phyloP scores from a whole-genome alignment of 2,329 filamentous ascomycete genomes.

The Trichoderma polysporum region DNA sequence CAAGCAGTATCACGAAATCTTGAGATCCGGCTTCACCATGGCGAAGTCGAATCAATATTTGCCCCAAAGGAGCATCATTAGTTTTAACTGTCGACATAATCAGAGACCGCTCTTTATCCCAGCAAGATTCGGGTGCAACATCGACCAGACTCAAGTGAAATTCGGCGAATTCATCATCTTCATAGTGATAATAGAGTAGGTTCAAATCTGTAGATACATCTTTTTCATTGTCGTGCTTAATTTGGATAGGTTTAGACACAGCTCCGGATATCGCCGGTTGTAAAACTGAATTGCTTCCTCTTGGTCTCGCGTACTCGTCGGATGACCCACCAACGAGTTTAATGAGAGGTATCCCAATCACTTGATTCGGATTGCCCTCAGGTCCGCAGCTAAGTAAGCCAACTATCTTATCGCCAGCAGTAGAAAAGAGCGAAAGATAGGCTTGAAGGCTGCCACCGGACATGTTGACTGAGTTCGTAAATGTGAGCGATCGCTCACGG shows the following conservation, averaged over 20 bases:
- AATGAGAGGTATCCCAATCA: constrained; percentile 17
- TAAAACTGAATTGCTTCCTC: not conserved
- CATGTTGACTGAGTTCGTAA: constrained; percentile 5
- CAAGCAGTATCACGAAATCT: constrained; percentile 18
- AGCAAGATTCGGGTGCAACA: constrained; percentile 8
- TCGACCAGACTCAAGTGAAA: not conserved
- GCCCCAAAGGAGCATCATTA: not conserved
- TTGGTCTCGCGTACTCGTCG: constrained; percentile 13
- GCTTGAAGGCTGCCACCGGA: constrained; percentile 19
- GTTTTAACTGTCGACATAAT: not conserved
- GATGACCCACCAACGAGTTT: not conserved
- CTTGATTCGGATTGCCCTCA: not conserved
- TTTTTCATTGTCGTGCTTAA: not conserved
- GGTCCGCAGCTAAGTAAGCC: constrained; percentile 20
- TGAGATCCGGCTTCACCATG: not conserved
- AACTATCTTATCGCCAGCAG: not conserved
- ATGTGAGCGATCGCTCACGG: constrained; percentile 6
- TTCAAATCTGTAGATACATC: not conserved
- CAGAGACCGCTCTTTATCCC: constrained; percentile 12
- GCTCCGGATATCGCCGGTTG: not conserved
- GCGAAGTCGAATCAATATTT: constrained; percentile 4
- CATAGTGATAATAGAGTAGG: not conserved
- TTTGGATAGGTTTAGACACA: not conserved
- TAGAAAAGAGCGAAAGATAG: not conserved
- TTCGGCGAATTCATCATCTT: not conserved